Evolutionary conservation across 2,329 filamentous ascomycete genomes (phyloP).

Genomic region (Thielaviopsis punctulata): DNA sequence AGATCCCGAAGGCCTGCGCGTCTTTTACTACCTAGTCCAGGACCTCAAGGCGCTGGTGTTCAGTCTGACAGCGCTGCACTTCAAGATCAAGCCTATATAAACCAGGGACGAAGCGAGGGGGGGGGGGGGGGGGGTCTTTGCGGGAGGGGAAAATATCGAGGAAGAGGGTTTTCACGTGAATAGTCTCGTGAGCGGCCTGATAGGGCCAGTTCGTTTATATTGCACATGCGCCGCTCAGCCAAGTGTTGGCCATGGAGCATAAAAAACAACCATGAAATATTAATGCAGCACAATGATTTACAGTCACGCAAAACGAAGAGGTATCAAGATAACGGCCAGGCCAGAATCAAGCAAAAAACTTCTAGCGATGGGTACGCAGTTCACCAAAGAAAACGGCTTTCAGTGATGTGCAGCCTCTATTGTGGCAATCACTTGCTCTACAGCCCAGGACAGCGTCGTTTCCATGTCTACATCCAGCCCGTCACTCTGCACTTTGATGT

Average conservation of each 20-base stretch:
- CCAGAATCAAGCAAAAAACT: no score
- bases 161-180: background rate
- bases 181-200: no score
- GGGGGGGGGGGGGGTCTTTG: no score
- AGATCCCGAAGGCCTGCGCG: constrained; percentile 85
- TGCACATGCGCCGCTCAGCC: no score
- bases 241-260: no score
- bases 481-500: constrained; percentile 32
- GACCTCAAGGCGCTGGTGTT: constrained; percentile 95
- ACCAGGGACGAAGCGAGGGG: background rate
- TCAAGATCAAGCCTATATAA: constrained; percentile 78
- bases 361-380: no score
- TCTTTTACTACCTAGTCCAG: constrained; percentile 98
- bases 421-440: constrained; percentile 38
- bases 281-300: background rate
- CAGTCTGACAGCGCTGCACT: constrained; percentile 88
- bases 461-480: constrained; percentile 40
- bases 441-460: constrained; percentile 49
- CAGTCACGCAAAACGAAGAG: no score
- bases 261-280: background rate
- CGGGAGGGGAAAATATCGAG: background rate
- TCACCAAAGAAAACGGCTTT: background rate
- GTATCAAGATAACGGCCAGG: no score
- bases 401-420: constrained; percentile 18
- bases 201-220: no score